phyloP scores from a whole-genome alignment of 176 grass and related monocot genomes.

The Oryza australiensis region DNA sequence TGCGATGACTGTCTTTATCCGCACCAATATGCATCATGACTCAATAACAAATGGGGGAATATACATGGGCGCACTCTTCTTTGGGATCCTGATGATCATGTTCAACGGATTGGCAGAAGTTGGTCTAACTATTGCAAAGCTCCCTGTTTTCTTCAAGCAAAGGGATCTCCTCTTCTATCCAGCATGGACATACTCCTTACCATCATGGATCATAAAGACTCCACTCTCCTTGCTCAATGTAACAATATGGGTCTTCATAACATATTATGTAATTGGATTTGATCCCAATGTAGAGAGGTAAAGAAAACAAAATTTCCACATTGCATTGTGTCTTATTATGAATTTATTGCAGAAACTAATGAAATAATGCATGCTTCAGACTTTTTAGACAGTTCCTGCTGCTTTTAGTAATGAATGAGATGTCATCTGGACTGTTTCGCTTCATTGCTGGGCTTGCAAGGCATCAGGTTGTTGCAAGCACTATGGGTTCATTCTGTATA shows the following conservation, averaged over 20 bases:
- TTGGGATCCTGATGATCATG: slow-evolving; percentile 63
- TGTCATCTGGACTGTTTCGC: slow-evolving; percentile 60
- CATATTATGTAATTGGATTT: slow-evolving; percentile 85
- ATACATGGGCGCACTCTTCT: slow-evolving; percentile 79
- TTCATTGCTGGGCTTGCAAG: slow-evolving; percentile 72
- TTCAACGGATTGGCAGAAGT: slow-evolving; percentile 80
- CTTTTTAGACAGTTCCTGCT: slow-evolving; percentile 73
- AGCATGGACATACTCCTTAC: slow-evolving; percentile 72
- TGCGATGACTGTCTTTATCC: slow-evolving; percentile 74
- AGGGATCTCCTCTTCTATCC: slow-evolving; percentile 83
- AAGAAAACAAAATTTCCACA: slow-evolving; percentile 6
- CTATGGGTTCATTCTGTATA: slow-evolving; percentile 59
- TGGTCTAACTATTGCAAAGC: slow-evolving; percentile 65
- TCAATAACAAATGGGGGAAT: slow-evolving; percentile 41
- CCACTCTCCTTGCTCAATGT: slow-evolving; percentile 68
- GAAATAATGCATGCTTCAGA: slow-evolving; percentile 39
- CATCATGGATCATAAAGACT: slow-evolving; percentile 73
- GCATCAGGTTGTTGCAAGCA: slow-evolving; percentile 73
- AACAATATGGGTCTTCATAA: slow-evolving; percentile 73
- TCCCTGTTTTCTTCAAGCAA: slow-evolving; percentile 94
- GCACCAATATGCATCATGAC: slow-evolving; percentile 60
- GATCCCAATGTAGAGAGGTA: slow-evolving; percentile 74
- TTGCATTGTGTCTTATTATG: not conserved
- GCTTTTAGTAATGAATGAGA: slow-evolving; percentile 61
- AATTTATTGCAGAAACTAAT: slow-evolving; percentile 15